Conservation (phyloP, 257 asterid species). For the Solanum appendiculatum region DNA sequence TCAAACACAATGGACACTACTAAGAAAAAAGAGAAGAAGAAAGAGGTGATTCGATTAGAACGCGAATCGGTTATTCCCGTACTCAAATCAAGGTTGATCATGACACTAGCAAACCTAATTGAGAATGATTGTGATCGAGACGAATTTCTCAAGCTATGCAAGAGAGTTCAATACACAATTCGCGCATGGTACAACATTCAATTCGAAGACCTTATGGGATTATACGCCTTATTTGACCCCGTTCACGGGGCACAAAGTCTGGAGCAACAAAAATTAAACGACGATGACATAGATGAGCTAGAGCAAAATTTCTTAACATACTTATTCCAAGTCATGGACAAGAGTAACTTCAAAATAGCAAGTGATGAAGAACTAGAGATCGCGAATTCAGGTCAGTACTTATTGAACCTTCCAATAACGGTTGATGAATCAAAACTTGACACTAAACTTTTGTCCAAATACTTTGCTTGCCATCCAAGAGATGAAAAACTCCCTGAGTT, state of each 20-base stretch:
- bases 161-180: conserved; percentile 89
- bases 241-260: conserved; percentile 67
- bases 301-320: conserved; percentile 78
- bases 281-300: conserved; percentile 56
- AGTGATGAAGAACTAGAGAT: conserved; percentile 77
- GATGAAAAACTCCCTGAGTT: conserved; percentile 76
- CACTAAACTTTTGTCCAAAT: conserved; percentile 54
- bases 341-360: conserved; percentile 88
- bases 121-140: conserved; percentile 78
- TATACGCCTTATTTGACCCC: conserved; percentile 93
- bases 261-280: conserved; percentile 74
- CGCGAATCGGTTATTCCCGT: conserved; percentile 89
- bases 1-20: neutral
- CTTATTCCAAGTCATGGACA: conserved; percentile 84
- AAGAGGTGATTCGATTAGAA: conserved; percentile 84
- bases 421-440: conserved; percentile 96
- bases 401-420: conserved; percentile 80
- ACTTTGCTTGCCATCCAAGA: conserved; percentile 48
- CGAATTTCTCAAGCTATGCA: conserved; percentile 85
- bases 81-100: conserved; percentile 80
- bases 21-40: conserved; percentile 16
- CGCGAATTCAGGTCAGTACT: conserved; percentile 87
- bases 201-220: conserved; percentile 98
- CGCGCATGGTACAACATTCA: conserved; percentile 96
- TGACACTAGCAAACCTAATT: conserved; percentile 79